Evolutionary conservation across 371 early-diverging fungal species (phyloP).

Genomic region (Conidiobolus incongruus): DNA sequence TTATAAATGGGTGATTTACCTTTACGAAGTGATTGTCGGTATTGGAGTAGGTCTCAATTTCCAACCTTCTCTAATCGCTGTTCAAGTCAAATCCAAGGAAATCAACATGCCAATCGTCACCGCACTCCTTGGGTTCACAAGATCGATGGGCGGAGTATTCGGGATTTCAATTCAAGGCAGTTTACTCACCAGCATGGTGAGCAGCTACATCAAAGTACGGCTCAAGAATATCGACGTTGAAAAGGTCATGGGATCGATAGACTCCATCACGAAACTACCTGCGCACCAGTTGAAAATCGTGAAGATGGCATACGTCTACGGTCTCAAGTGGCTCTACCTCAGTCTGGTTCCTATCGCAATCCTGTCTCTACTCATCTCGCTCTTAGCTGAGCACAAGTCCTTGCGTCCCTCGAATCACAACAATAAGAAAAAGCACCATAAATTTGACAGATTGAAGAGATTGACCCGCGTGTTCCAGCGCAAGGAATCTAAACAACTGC

Average conservation of each 20-base stretch:
- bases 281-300: neutral
- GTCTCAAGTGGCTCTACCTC: neutral
- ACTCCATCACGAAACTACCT: no score
- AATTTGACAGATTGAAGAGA: no score
- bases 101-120: slow-evolving; percentile 21
- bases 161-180: slow-evolving; percentile 20
- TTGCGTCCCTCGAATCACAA: no score
- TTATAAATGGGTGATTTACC: slow-evolving; percentile 14
- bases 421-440: no score
- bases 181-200: neutral
- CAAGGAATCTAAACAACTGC: no score
- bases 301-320: neutral
- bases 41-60: slow-evolving; percentile 16
- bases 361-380: neutral
- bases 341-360: slow-evolving; percentile 1
- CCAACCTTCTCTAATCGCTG: slow-evolving; percentile 17
- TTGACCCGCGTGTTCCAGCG: no score
- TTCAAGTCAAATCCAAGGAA: slow-evolving; percentile 18
- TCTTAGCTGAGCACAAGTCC: neutral
- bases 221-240: neutral
- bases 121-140: slow-evolving; percentile 16
- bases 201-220: neutral
- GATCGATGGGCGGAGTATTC: slow-evolving; percentile 23
- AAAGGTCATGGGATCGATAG: no score
- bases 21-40: slow-evolving; percentile 20